Percentiles rank a stretch among this genome's conserved stretches.
phyloP scores from a whole-genome alignment of 345 rosid genomes.

The Gossypium turneri region DNA sequence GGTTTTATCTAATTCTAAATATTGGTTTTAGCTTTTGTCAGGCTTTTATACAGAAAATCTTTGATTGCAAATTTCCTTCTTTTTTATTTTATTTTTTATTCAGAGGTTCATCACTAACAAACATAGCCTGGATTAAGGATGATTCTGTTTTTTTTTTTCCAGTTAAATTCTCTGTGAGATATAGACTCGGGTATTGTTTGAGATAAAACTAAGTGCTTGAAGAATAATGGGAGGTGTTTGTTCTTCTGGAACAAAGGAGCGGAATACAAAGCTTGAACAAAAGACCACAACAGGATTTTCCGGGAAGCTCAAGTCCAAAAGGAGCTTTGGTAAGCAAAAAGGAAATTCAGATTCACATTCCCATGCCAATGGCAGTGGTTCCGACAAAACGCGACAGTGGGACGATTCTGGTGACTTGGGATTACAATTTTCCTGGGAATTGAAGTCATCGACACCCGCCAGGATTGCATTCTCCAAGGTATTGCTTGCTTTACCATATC shows the following conservation, averaged over 20 bases:
- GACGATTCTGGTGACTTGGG: conserved; percentile 28
- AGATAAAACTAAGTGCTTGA: conserved; percentile 1
- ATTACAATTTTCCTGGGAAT: conserved; percentile 46
- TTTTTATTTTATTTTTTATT: background rate
- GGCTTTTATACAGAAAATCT: background rate
- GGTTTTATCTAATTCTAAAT: background rate
- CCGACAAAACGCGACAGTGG: conserved; percentile 17
- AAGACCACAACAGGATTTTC: conserved; percentile 30
- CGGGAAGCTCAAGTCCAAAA: conserved; percentile 37
- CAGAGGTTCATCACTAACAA: background rate
- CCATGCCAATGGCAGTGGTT: conserved; percentile 12
- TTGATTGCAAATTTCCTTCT: background rate
- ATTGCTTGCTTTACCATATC: conserved; percentile 5
- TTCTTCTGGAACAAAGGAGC: conserved; percentile 32
- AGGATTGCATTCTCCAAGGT: conserved; percentile 42
- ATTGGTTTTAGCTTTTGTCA: background rate
- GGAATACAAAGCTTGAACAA: conserved; percentile 22
- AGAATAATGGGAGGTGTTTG: conserved; percentile 67
- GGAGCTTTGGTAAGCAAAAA: conserved; percentile 26
- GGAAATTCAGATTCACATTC: conserved; percentile 24
- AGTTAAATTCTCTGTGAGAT: background rate
- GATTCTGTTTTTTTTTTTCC: background rate
- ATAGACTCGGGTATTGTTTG: background rate
- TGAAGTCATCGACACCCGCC: conserved; percentile 45
- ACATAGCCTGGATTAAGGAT: background rate